A percentile compares a stretch with the other conserved stretches of the same genome.
These are phyloP conservation scores for Gracilaria caudata DNA, from an alignment of 23 red algal genomes.

Conservation along the genomic window DNA sequence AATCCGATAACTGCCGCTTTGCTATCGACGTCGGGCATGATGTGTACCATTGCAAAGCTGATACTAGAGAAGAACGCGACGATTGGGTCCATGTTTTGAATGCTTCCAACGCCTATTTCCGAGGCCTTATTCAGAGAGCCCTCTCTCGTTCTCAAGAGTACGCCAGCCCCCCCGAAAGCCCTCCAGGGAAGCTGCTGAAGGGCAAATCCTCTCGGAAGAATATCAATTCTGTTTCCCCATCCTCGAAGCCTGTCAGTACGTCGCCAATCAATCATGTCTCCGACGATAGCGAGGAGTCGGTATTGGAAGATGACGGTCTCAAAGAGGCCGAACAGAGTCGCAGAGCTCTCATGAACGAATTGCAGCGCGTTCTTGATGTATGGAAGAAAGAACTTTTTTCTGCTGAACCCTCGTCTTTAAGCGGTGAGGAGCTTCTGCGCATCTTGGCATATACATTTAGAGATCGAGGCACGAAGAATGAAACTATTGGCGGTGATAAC, in stretches of 20 bases:
- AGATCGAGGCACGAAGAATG: not conserved
- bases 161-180: not conserved
- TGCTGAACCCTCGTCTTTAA: not conserved
- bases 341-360: constrained; percentile 44
- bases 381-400: constrained; percentile 37
- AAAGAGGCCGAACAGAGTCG: constrained; percentile 66
- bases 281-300: constrained; percentile 58
- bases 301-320: constrained; percentile 71
- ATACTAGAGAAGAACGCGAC: constrained; percentile 69
- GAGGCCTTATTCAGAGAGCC: constrained; percentile 73
- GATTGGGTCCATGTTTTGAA: constrained; percentile 86
- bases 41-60: constrained; percentile 85
- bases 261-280: not conserved
- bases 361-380: constrained; percentile 41
- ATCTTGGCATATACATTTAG: constrained; percentile 45
- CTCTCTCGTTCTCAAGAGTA: constrained; percentile 36
- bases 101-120: constrained; percentile 75
- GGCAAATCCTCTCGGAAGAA: not conserved
- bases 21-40: constrained; percentile 89
- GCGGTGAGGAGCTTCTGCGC: constrained; percentile 26
- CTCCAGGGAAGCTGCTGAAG: not conserved
- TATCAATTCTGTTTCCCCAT: not conserved
- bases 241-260: not conserved
- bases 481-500: not conserved
- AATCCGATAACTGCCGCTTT: constrained; percentile 80